Evolutionary conservation across 805 yeast species (phyloP), one percentile per base, ranked within the genome.

Genomic region (Yarrowia alimentaria): DNA sequence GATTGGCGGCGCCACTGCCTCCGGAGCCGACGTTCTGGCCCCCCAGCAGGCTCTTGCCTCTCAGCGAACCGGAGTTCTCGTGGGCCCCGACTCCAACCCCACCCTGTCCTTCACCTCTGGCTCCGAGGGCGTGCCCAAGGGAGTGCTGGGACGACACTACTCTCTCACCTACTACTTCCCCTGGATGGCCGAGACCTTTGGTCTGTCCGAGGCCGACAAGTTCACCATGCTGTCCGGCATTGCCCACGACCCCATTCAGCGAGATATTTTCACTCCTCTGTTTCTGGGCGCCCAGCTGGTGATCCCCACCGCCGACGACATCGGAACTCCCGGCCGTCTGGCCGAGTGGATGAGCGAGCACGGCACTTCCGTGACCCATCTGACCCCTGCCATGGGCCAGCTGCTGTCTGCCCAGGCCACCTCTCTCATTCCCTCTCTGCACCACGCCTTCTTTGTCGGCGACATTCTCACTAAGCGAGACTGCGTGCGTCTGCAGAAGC

Each of bases 381-480:
- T 93, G 69, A 93, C 99, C 1, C 99, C 99, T 4, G 99, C 99
- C 5, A 93, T 94, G 99, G 99, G 99, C 55, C 99, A 93, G 69
- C 73, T 93, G 53, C 74, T 93, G 60, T 84, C 96, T 55, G 97
- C 98, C 5, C 97, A 93, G 71, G 99, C 99, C 14, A 74, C 85
- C 11, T 82, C 93, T 10, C 82, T 83, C 52, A 85, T 93, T 64
- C 91, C 95, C 19, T 63, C 80, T 3, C 75, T 93, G 55, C 96
- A 87, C 64, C 97, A 91, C 64, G 99, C 99, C 1, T 93, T 93
- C 73, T 93, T 93, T 62, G 99, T 93, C 21, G 99, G 99, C 61
- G 99, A 93, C 68, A 87, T 93, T 56, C 73, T 93, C 57, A 93
- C 99, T 57, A 94, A 93, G 70, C 83, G 99, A 70, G 99, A 94